These are phyloP conservation scores for Luzula sylvatica DNA, from an alignment of 176 grass and related monocot genomes.

Conservation along the genomic window DNA sequence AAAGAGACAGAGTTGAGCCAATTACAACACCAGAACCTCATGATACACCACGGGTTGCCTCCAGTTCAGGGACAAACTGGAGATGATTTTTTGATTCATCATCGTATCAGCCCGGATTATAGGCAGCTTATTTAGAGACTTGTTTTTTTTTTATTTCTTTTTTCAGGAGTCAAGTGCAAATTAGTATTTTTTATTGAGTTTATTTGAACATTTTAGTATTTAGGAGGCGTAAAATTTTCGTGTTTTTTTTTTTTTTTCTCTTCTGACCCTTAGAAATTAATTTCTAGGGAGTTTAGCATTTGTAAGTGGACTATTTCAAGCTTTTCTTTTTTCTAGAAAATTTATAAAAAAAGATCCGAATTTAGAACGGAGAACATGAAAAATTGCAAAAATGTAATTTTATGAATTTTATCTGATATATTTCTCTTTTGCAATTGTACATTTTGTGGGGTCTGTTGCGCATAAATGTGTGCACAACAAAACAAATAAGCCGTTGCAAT, in stretches of 20 bases:
- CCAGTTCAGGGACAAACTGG: constrained; percentile 17
- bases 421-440: constrained; percentile 11
- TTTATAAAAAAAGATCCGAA: constrained; percentile 25
- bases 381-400: not conserved
- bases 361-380: constrained; percentile 5
- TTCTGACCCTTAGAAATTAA: constrained; percentile 31
- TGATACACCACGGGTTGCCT: constrained; percentile 2
- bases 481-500: constrained; percentile 5
- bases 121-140: constrained; percentile 64
- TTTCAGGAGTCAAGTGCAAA: constrained; percentile 52
- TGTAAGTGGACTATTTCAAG: not conserved
- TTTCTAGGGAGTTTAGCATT: constrained; percentile 28
- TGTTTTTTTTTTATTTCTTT: constrained; percentile 26
- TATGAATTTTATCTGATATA: not conserved
- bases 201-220: constrained; percentile 15
- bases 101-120: constrained; percentile 44
- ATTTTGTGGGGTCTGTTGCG: not conserved
- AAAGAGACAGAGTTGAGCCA: constrained; percentile 39
- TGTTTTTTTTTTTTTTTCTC: constrained; percentile 30
- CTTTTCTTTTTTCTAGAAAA: constrained; percentile 9
- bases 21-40: constrained; percentile 16
- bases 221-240: constrained; percentile 43
- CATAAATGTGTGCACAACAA: constrained; percentile 15
- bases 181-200: constrained; percentile 24
- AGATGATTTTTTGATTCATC: constrained; percentile 64